Evolutionary conservation across 2,329 filamentous ascomycete genomes (phyloP), one percentile per base, ranked within the genome.

Genomic region (Clarireedia hainanense): DNA sequence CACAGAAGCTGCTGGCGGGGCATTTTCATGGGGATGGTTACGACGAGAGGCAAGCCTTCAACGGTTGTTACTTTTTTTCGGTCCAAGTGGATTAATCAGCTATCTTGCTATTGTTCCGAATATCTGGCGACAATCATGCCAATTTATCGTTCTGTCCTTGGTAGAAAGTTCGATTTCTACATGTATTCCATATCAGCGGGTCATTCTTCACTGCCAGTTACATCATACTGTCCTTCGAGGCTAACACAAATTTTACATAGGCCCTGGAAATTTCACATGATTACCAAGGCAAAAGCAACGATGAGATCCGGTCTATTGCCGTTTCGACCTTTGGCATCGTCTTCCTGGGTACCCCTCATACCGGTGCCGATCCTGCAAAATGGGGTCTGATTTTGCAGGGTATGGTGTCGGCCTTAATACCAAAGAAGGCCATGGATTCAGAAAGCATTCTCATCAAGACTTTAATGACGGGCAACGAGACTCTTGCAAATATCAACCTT

Each of bases 261-360:
- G 45, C 85, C 1, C 72, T 91, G 48, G 76, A 87, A 50, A 83
- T 86, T 67, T 86, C 84, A 47, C 79, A 80, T 61, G 84, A 83
- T 63, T 68, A 87, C 12, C 76, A 74, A 6, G 77, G 76, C 42
- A 76, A 79, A 55, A 77, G 81, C 61, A 79, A 83, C 39, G 80
- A 88, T 58, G 78, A 86, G 55, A 76, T 83, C 37, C 79, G 85
- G 20, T 85, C 84, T 10, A 80, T 90, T 52, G 89, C 80, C 62
- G 78, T 89, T 9, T 89, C 85, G 1, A 91, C 88, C 0, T 91
- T 85, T 65, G 88, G 83, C 24, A 80, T 91, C 56, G 76, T 91
- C 36, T 91, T 91, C 67, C 76, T 91, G 27, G 88, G 87, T 14
- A 91, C 88, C 14, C 88, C 88, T 2, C 43, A 46, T 26, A 24